These are phyloP conservation scores for Mycena epipterygia DNA, from an alignment of 768 basidiomycete species.

Conservation along the genomic window DNA sequence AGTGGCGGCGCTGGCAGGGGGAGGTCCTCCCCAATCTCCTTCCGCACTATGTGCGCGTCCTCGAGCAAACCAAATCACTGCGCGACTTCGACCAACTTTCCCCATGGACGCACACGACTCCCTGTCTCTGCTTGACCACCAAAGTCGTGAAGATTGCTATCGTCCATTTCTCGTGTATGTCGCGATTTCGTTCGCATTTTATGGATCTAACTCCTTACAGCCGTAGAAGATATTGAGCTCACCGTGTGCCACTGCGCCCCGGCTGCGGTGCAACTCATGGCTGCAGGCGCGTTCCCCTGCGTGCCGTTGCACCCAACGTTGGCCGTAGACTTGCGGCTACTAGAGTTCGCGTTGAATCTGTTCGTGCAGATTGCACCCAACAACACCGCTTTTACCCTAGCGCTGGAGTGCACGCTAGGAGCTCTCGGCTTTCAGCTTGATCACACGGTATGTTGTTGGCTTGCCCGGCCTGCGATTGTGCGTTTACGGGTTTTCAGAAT, in stretches of 20 bases:
- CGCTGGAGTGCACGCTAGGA: neutral
- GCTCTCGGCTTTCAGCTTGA: constrained; percentile 11
- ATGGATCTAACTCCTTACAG: neutral
- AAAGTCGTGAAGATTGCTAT: neutral
- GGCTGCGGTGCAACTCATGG: neutral
- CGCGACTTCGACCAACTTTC: neutral
- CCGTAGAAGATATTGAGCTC: neutral
- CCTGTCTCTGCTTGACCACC: neutral
- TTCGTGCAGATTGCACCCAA: constrained; percentile 21
- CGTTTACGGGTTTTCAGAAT: neutral
- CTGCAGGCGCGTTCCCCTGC: neutral
- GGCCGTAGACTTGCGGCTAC: constrained; percentile 17
- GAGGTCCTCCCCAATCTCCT: neutral
- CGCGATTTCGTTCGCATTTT: neutral
- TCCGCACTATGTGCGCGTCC: neutral
- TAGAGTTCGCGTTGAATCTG: constrained; percentile 6
- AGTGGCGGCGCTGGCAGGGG: constrained; percentile 13
- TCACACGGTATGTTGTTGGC: neutral
- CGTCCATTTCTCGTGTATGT: neutral
- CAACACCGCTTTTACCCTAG: neutral
- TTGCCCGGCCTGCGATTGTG: too few species aligned
- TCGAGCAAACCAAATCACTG: constrained; percentile 9
- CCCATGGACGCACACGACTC: neutral
- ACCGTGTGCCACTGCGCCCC: neutral
- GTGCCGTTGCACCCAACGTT: neutral